Evolutionary conservation across 305 asterid species (phyloP), one percentile per base, ranked within the genome.

Genomic region (Salvia sclarea): DNA sequence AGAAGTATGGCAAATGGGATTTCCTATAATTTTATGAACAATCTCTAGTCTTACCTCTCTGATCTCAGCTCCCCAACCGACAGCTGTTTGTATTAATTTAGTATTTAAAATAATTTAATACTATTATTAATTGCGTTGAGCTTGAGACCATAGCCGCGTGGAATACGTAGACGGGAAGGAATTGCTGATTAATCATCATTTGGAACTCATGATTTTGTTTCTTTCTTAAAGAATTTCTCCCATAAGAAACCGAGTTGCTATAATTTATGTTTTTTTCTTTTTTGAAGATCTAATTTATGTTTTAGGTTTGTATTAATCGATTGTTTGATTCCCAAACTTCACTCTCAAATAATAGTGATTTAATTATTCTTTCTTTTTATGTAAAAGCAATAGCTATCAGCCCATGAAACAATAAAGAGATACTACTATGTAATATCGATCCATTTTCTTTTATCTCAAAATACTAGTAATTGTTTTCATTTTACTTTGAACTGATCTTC

Each of bases 81-180:
- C 64, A n/a, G 69, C 61, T 38, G 59, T 31, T 69, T 47, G 53
- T 52, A 63, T 64, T 57, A 45, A 45, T 58, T 66, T 40, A 31
- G 37, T 53, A 28, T 37, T 40, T 65, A 4, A 20, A 2, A 0
- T 62, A 56, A 16, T 62, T 38, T 4, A 44, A 12, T 54, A 22
- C n/a, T 53, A 25, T 17, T 37, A 11, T 35, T n/a, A n/a, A n/a
- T 20, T 31, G 16, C 5, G 9, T 33, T 18, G 67, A 60, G 24
- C n/a, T n/a, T n/a, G n/a, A n/a, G n/a, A n/a, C n/a, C 47, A 35
- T 33, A 24, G 38, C 63, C 69, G 49, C 14, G 78, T 59, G 60
- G 69, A 66, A 49, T 31, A n/a, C 44, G 44, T 57, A 31, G 38
- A 57, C 63, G 14, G 6, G 45, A 57, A 57, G 44, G 45, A 57